Evolutionary conservation across 169 alveolate genomes (phyloP).

Genomic region (Perkinsus chesapeaki): DNA sequence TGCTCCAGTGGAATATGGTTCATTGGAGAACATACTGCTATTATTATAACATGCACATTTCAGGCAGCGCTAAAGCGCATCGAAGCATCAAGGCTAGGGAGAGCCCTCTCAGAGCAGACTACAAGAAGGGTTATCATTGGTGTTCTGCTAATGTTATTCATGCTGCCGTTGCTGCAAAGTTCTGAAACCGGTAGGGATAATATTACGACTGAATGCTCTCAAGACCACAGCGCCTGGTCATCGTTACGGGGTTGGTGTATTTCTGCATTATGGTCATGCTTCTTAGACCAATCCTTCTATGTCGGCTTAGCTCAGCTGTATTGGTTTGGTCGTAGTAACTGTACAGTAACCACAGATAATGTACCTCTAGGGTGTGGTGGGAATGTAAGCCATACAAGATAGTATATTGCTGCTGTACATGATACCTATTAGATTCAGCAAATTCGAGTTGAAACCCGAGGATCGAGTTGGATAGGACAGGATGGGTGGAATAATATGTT

Average conservation of each 20-base stretch:
- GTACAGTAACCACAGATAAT: neutral
- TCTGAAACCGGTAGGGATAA: neutral
- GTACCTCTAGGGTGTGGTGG: neutral
- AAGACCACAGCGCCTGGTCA: too few species aligned
- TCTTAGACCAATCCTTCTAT: neutral
- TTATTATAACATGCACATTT: neutral
- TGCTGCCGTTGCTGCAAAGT: constrained; percentile 49
- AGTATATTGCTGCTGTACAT: too few species aligned
- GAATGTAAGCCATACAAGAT: neutral
- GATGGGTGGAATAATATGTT: neutral
- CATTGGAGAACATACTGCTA: neutral
- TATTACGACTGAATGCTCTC: too few species aligned
- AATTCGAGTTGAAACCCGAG: too few species aligned
- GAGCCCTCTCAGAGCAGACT: constrained; percentile 51
- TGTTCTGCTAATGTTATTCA: constrained; percentile 53
- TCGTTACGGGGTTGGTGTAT: neutral
- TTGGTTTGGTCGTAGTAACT: constrained; percentile 47
- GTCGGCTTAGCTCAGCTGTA: constrained; percentile 47
- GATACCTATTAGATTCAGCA: neutral
- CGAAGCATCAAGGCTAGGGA: constrained; percentile 61
- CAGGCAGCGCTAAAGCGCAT: constrained; percentile 37
- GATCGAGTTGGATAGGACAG: neutral
- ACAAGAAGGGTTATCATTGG: constrained; percentile 62
- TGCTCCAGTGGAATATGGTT: neutral
- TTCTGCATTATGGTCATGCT: neutral